Evolutionary conservation across 768 basidiomycete species (phyloP).

Genomic region (Boletellus ananas): DNA sequence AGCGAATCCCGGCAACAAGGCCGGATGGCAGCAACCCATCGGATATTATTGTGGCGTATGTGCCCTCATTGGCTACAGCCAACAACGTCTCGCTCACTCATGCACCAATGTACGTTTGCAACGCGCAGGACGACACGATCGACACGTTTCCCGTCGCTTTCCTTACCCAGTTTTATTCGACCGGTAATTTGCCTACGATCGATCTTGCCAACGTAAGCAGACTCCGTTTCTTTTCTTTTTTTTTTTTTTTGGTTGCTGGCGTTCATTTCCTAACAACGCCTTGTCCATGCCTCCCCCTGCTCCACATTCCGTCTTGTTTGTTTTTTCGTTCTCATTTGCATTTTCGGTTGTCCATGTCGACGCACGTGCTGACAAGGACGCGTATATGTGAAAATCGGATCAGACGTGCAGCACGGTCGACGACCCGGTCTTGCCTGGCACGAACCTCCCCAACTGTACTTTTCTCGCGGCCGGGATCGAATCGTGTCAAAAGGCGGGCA

Average conservation of each 20-base stretch:
- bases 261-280: not conserved
- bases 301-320: not conserved
- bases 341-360: not conserved
- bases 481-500: constrained; percentile 62
- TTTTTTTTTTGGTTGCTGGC: not conserved
- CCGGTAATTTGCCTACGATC: constrained; percentile 54
- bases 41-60: constrained; percentile 30
- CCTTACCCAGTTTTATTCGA: constrained; percentile 54
- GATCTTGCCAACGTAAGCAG: constrained; percentile 54
- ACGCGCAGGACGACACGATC: constrained; percentile 48
- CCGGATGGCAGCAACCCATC: constrained; percentile 30
- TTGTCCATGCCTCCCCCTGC: not conserved
- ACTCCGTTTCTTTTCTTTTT: too few relatives aligned
- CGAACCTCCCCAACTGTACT: constrained; percentile 57
- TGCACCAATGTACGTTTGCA: not conserved
- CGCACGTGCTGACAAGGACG: not conserved
- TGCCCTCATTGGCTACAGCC: not conserved
- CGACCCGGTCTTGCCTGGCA: constrained; percentile 58
- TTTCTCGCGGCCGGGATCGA: constrained; percentile 58
- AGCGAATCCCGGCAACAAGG: constrained; percentile 17
- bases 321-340: not conserved
- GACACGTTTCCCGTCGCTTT: constrained; percentile 62
- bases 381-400: not conserved
- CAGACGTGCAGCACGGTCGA: constrained; percentile 62
- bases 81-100: not conserved